Evolutionary conservation across 495 filamentous ascomycete genomes (phyloP), one percentile per base, ranked within the genome.

Genomic region (Halenospora varia): DNA sequence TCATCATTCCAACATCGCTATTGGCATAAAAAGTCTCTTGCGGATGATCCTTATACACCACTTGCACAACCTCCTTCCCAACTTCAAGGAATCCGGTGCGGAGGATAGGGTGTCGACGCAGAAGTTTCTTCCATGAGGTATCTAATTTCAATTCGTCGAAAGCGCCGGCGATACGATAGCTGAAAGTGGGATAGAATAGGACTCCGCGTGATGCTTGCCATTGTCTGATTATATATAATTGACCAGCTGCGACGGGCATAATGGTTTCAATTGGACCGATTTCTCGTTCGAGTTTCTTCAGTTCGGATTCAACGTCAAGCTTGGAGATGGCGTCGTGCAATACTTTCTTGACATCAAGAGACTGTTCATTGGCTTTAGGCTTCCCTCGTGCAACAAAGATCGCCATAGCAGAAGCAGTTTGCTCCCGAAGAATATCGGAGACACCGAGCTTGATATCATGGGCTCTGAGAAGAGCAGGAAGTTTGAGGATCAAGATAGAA

Each of bases 401-500:
- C 15, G 75, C 76, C 66, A 93, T 86, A 8, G 81, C 79, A 2
- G 71, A 64, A 13, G 91, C 73, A 0, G 82, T 88, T n/a, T 73
- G 74, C 0, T 85, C 82, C 56, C 75, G 77, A 1, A 92, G 69
- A 46, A 94, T 79, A 29, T 88, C 81, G 9, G 86, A 80, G 11
- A 90, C 84, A 25, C 75, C 73, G 0, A 90, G 66, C 2, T 68
- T 69, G 2, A 92, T 65, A 0, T 76, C 79, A 39, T 79, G 71
- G 44, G 82, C 84, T 18, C 81, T 79, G 10, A 92, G 73, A n/a
- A 85, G 70, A 0, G 83, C 77, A 20, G 84, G 81, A 15, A 87
- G 77, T 48, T 87, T 85, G 68, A 96, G 92, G 10, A 90, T 88
- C 52, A 87, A 89, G 64, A 97, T 90, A 2, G 92, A 96, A 66